Base-by-base conservation (phyloP, 2,329 filamentous ascomycete genomes). In the Ophiostoma sp. region DNA sequence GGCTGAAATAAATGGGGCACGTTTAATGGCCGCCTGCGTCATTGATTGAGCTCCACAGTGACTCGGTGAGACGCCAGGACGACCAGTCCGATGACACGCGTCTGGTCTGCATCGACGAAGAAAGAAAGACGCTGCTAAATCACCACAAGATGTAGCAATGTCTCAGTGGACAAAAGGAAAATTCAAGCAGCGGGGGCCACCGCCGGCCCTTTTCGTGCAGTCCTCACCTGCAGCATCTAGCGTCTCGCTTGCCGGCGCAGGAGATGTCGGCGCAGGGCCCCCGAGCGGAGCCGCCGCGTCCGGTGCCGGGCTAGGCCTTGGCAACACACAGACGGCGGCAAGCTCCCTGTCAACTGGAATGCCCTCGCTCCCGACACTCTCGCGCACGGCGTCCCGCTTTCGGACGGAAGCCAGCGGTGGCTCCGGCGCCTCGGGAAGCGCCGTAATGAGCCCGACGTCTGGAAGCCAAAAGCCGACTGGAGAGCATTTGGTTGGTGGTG, bases 141-240 rank as follows among this genome's bases (percentile, higher is more conserved):
- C 45, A 63, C 63, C 41, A 68, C 65, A 67, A 65, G 66, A 73
- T 73, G 72, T 72, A 72, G 69, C 69, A 72, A 81, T 82, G 79
- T 77, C 79, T 72, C 76, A 78, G 71, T 76, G 77, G 71, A 72
- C 75, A 42, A 80, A 81, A 74, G 78, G 81, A 66, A 84, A 86
- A 73, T 76, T 76, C 72, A 79, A 79, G 68, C 77, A 79, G 74
- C 81, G 83, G 67, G 82, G 83, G 49, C 83, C 83, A 65, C 91
- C 91, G 36, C 91, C 92, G 0, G 83, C 88, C 2, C 85, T 96
- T 64, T 96, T 96, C 77, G 85, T 93, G 68, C 91, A 91, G 55
- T 91, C 92, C 16, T 96, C 92, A 6, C 89, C 87, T 72, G 89
- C 92, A 79, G 87, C 89, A 69, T 91, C 89, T 47, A 85, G 87